A percentile compares a stretch with the other conserved stretches of the same genome.
Evolutionary conservation across 805 yeast species (phyloP).

Genomic region (Candida vartiovaarae): DNA sequence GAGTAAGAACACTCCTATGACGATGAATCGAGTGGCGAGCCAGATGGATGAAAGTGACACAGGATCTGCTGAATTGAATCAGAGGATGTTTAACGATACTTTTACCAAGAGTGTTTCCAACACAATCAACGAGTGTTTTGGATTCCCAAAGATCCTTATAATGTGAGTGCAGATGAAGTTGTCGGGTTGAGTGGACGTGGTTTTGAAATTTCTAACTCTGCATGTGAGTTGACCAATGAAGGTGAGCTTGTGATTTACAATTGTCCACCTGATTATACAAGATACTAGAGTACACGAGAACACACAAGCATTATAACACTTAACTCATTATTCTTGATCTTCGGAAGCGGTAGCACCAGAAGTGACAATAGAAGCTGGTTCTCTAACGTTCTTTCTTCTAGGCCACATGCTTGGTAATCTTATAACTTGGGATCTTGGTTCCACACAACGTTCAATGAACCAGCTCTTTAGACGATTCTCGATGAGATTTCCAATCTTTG

Average conservation of each 20-base stretch:
- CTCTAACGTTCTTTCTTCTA: constrained; percentile 47
- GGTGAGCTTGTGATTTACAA: constrained; percentile 19
- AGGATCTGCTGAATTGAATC: constrained; percentile 1
- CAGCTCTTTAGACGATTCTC: constrained; percentile 78
- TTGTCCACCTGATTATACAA: constrained; percentile 20
- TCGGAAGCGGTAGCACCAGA: constrained; percentile 1
- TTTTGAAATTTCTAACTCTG: constrained; percentile 15
- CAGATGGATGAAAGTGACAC: background rate
- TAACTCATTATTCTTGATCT: constrained; percentile 10
- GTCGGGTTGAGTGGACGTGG: constrained; percentile 17
- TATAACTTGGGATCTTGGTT: constrained; percentile 86
- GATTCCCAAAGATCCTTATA: constrained; percentile 19
- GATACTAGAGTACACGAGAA: background rate
- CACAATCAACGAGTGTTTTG: constrained; percentile 15
- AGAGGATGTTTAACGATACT: constrained; percentile 15
- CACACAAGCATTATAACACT: background rate
- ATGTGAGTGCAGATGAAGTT: constrained; percentile 11
- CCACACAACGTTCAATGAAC: constrained; percentile 90
- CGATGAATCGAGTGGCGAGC: background rate
- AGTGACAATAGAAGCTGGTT: constrained; percentile 19
- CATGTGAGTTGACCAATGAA: constrained; percentile 12
- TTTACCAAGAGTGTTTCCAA: constrained; percentile 21
- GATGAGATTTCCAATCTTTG: constrained; percentile 78
- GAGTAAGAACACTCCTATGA: constrained; percentile 30
- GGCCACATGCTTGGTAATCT: constrained; percentile 88